phyloP scores from a whole-genome alignment of 208 protist genomes.

The Wallacemonas collosoma region DNA sequence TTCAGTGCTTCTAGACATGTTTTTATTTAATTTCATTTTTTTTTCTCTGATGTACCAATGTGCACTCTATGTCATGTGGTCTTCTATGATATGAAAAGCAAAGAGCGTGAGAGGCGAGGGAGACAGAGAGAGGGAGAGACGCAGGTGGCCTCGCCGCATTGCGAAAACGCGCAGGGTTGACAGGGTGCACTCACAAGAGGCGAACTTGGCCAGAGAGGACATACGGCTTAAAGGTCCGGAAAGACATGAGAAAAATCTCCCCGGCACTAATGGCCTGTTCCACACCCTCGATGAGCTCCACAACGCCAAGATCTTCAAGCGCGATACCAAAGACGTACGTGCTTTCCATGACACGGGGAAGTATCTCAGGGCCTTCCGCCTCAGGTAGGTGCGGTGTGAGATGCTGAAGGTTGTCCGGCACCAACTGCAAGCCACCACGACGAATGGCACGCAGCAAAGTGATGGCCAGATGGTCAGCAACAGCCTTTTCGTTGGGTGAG shows the following conservation, averaged over 20 bases:
- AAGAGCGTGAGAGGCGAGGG: neutral
- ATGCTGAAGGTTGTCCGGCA: constrained; percentile 58
- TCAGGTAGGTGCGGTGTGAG: constrained; percentile 64
- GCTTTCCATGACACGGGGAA: constrained; percentile 68
- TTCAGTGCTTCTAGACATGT: no score
- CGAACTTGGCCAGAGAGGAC: constrained; percentile 71
- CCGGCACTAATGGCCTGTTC: constrained; percentile 71
- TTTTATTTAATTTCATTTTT: no score
- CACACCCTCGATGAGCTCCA: constrained; percentile 69
- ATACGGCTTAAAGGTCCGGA: constrained; percentile 68
- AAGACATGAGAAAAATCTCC: constrained; percentile 86
- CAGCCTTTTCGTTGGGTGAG: constrained; percentile 64
- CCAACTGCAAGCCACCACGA: constrained; percentile 61
- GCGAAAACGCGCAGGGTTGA: no score
- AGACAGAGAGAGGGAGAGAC: neutral
- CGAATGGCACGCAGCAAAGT: constrained; percentile 35
- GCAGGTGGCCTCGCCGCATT: no score
- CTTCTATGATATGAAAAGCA: neutral
- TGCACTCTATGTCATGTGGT: neutral
- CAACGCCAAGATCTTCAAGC: constrained; percentile 76
- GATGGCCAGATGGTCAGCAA: constrained; percentile 75
- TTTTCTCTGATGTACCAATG: neutral
- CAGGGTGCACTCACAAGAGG: constrained; percentile 41
- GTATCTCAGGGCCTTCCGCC: constrained; percentile 76
- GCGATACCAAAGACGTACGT: constrained; percentile 84